Evolutionary conservation across 345 rosid genomes (phyloP), one percentile per base, ranked within the genome.

Genomic region (Heritiera fomes): DNA sequence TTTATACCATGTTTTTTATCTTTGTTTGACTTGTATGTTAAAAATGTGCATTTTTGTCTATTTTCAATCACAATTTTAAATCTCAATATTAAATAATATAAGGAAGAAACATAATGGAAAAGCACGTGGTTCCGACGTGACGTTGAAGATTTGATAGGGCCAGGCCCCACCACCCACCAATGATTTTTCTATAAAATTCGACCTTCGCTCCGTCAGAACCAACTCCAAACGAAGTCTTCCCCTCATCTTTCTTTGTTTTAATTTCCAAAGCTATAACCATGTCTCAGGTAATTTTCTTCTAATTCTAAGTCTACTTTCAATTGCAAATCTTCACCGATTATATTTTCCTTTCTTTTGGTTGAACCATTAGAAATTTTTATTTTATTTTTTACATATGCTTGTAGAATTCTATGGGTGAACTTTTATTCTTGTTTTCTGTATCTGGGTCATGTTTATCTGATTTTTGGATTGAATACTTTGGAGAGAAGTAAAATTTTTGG

Each of bases 101-200:
- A 1, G 53, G 47, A 45, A 45, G 47, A 13, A 49, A 49, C 13
- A 11, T 2, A 49, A 11, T 3, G 56, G 17, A 49, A 17, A 7
- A 71, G 13, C 28, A 7, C 14, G 9, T 32, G 28, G 13, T 4
- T 49, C 52, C 46, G 28, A 50, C 75, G 20, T 50, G 0, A 17
- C 60, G 75, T 52, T 71, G 75, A 72, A 72, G 61, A 72, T 18
- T 11, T 17, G 11, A 72, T 18, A 53, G 8, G 13, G 62, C 75
- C 47, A 49, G n/a, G 75, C 75, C 30, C 59, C 75, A 18, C 61
- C 30, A 15, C 62, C 61, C 47, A 17, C 76, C 47, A 53, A 34
- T 72, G 63, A n/a, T 55, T 72, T 18, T 53, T 72, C 63, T 72
- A 72, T 72, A 72, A 72, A 55, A 8, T 34, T 53, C 63, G 8